A percentile compares a stretch with the other conserved stretches of the same genome.
Conservation (phyloP, 2,329 filamentous ascomycete species). For the Stagonosporopsis rhizophila region DNA sequence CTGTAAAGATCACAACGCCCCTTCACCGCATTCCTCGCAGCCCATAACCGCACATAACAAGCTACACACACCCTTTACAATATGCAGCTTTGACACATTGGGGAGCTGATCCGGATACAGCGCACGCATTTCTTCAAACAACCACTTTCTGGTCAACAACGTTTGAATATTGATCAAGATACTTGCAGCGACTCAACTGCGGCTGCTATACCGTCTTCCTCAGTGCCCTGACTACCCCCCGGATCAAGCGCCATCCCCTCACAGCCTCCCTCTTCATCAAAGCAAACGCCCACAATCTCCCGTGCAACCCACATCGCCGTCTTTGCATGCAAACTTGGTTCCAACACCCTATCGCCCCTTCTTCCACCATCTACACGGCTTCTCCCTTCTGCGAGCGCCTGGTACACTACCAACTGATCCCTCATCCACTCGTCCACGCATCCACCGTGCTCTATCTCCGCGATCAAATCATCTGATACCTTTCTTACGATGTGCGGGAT, state of each 20-base stretch:
- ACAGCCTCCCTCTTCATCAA: conserved; percentile 48
- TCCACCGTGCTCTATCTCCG: conserved; percentile 56
- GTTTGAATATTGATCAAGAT: background rate
- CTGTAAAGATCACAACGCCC: background rate
- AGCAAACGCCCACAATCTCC: conserved; percentile 49
- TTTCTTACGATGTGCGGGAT: conserved; percentile 51
- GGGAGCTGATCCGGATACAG: background rate
- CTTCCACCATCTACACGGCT: conserved; percentile 46
- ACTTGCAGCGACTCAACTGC: background rate
- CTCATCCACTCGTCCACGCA: conserved; percentile 63
- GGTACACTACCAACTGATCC: conserved; percentile 67
- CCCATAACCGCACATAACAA: background rate
- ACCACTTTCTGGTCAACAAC: background rate
- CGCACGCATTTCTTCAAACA: background rate
- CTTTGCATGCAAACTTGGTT: conserved; percentile 54
- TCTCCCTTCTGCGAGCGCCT: conserved; percentile 59
- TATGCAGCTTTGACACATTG: background rate
- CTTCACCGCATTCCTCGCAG: background rate
- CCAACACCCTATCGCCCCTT: conserved; percentile 29
- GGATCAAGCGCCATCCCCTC: conserved; percentile 40
- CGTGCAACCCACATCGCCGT: conserved; percentile 56
- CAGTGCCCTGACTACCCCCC: background rate
- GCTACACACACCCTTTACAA: background rate
- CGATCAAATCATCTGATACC: conserved; percentile 54
- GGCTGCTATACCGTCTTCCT: background rate